Evolutionary conservation across 2,329 filamentous ascomycete species (phyloP).

Genomic region (Beauveria australis): DNA sequence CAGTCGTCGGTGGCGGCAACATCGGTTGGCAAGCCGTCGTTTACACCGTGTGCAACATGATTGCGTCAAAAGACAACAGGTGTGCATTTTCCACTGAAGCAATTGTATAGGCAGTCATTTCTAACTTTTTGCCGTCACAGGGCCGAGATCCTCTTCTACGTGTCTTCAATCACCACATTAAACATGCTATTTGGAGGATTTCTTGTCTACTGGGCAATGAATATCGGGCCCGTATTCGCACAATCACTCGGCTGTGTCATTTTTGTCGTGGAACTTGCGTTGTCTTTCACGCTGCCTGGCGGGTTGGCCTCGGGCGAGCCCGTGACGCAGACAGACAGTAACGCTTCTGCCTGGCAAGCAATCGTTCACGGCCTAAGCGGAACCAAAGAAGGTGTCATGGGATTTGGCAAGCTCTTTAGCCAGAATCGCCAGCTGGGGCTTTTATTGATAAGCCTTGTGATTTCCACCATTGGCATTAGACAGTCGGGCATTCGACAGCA

Average conservation of each 20-base stretch:
- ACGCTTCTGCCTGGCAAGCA: not conserved
- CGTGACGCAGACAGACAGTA: not conserved
- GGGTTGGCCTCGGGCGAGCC: not conserved
- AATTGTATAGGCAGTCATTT: not conserved
- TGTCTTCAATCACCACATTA: not conserved
- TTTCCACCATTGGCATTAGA: constrained; percentile 2
- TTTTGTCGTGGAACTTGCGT: not conserved
- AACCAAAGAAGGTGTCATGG: not conserved
- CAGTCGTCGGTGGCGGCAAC: not conserved
- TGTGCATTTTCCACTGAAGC: not conserved
- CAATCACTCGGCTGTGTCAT: not conserved
- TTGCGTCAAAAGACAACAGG: constrained; percentile 2
- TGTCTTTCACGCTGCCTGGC: not conserved
- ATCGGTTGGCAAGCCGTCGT: constrained; percentile 1
- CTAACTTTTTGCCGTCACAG: not conserved
- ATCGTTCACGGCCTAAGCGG: not conserved
- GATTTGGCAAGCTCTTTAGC: not conserved
- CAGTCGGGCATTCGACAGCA: constrained; percentile 3
- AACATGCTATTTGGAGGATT: not conserved
- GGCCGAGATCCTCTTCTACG: constrained; percentile 5
- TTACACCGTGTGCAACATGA: not conserved
- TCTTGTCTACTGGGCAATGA: constrained; percentile 6
- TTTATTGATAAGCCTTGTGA: not conserved
- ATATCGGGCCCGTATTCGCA: not conserved
- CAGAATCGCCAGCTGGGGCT: not conserved